These are phyloP conservation scores for Pilobolus umbonatus DNA, from an alignment of 192 early-diverging fungal genomes.

Conservation along the genomic window DNA sequence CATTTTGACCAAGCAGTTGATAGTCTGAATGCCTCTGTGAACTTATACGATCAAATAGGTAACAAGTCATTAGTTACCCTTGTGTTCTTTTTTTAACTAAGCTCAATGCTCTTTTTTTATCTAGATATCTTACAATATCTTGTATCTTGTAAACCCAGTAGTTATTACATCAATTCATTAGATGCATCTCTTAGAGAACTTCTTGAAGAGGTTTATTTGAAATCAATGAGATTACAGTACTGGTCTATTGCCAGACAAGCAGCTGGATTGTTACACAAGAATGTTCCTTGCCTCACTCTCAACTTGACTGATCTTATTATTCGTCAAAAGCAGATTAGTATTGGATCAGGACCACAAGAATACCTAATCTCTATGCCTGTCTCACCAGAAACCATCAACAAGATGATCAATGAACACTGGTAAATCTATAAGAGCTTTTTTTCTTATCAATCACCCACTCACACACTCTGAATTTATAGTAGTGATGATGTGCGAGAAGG, in stretches of 20 bases:
- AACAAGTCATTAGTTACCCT: not conserved
- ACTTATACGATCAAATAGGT: conserved; percentile 73
- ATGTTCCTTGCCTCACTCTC: conserved; percentile 69
- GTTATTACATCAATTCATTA: conserved; percentile 44
- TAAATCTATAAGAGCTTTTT: no score
- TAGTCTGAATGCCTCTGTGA: conserved; percentile 53
- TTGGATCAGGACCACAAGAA: conserved; percentile 66
- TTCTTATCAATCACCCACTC: not conserved
- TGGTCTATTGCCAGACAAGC: conserved; percentile 79
- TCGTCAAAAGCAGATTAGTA: conserved; percentile 68
- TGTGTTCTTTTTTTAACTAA: not conserved
- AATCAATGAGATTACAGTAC: conserved; percentile 60
- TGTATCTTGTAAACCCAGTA: conserved; percentile 57
- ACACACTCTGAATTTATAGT: conserved; percentile 24
- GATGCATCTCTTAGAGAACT: conserved; percentile 52
- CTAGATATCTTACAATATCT: conserved; percentile 73
- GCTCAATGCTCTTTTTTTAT: not conserved
- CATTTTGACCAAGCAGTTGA: conserved; percentile 53
- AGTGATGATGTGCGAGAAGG: conserved; percentile 76
- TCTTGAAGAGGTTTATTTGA: conserved; percentile 77
- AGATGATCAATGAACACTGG: conserved; percentile 65
- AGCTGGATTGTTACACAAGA: conserved; percentile 71
- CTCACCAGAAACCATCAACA: conserved; percentile 59
- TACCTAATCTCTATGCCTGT: conserved; percentile 63
- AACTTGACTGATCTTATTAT: conserved; percentile 77